Evolutionary conservation across 495 filamentous ascomycete species (phyloP).

Genomic region (Ascobolus immersus): DNA sequence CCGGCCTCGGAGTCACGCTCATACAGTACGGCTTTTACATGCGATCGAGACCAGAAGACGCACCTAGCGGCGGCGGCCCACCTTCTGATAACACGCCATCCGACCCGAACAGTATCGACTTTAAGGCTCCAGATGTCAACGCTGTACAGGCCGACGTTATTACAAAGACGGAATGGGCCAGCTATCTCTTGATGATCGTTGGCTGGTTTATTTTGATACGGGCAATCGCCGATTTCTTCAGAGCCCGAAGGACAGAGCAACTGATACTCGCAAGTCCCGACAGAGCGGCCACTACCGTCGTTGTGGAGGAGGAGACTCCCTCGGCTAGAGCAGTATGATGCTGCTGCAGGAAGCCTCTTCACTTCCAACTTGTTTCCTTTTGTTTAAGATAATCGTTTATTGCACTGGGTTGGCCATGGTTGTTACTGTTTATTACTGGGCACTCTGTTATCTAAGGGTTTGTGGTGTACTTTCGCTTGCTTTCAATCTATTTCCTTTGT

Average conservation of each 20-base stretch:
- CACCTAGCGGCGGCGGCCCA: slow-evolving; percentile 22
- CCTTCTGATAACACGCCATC: slow-evolving; percentile 35
- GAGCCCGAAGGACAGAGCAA: slow-evolving; percentile 68
- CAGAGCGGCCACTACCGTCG: slow-evolving; percentile 53
- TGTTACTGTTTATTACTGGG: too few species aligned
- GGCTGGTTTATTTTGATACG: slow-evolving; percentile 94
- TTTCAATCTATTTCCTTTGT: too few species aligned
- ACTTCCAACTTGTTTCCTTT: too few species aligned
- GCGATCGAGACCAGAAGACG: slow-evolving; percentile 21
- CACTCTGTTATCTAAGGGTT: too few species aligned
- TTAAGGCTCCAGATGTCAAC: slow-evolving; percentile 43
- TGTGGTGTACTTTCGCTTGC: too few species aligned
- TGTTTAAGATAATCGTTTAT: too few species aligned
- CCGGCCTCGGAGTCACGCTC: slow-evolving; percentile 83
- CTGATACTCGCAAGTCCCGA: slow-evolving; percentile 85
- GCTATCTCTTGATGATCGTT: slow-evolving; percentile 89
- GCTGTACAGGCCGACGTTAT: slow-evolving; percentile 23
- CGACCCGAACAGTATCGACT: slow-evolving; percentile 75
- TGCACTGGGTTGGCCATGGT: too few species aligned
- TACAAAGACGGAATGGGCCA: slow-evolving; percentile 55
- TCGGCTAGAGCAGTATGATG: slow-evolving; percentile 56
- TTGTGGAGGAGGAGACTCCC: slow-evolving; percentile 65
- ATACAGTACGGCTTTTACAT: slow-evolving; percentile 92
- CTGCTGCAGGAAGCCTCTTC: too few species aligned
- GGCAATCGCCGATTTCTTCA: slow-evolving; percentile 66